Conservation (phyloP, 2,329 filamentous ascomycete species). For the Phialophora expanda region DNA sequence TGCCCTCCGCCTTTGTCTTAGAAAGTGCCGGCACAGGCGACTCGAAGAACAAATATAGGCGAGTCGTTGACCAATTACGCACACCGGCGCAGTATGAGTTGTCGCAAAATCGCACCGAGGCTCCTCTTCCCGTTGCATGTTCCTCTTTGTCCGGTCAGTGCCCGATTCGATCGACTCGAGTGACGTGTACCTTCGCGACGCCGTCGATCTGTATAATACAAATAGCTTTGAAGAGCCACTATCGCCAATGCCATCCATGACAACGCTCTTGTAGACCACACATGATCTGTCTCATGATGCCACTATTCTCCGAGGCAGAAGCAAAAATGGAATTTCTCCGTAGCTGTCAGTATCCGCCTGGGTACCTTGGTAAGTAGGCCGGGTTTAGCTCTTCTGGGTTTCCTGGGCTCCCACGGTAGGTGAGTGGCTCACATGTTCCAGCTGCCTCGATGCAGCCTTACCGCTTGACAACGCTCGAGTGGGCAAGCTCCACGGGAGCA, state of each 20-base stretch:
- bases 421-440: not conserved
- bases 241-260: not conserved
- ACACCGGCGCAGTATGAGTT: not conserved
- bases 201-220: not conserved
- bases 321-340: not conserved
- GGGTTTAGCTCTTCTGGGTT: not conserved
- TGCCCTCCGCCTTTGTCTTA: not conserved
- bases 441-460: not conserved
- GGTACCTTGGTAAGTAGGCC: not conserved
- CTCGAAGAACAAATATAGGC: not conserved
- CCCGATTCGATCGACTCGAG: not conserved
- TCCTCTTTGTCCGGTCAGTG: slow-evolving; percentile 6
- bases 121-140: slow-evolving; percentile 2
- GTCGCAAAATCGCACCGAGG: slow-evolving; percentile 8
- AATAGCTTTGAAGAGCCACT: not conserved
- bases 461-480: not conserved
- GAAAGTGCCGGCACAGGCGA: not conserved
- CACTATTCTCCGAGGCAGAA: not conserved
- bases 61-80: slow-evolving; percentile 2
- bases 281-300: not conserved
- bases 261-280: not conserved
- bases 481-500: not conserved
- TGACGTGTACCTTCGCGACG: not conserved
- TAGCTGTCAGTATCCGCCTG: not conserved
- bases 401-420: not conserved